Conservation (phyloP, 768 basidiomycete species). For the Terana coerulea region DNA sequence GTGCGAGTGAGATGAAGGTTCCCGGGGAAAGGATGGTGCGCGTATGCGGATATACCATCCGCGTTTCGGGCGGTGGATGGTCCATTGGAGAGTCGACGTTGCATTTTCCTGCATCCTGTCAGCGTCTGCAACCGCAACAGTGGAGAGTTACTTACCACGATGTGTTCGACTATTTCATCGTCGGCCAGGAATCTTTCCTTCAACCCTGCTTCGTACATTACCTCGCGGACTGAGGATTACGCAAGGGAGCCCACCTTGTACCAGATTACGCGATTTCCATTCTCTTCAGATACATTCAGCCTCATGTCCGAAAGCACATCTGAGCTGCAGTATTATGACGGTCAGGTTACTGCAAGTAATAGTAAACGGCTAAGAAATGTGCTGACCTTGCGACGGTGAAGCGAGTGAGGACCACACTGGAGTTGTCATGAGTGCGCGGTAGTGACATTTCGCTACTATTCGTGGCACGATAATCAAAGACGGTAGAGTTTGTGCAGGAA, state of each 20-base stretch:
- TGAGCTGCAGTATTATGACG: slow-evolving; percentile 58
- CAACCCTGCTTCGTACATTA: slow-evolving; percentile 9
- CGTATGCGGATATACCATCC: slow-evolving; percentile 85
- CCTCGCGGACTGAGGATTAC: background rate
- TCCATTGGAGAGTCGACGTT: slow-evolving; percentile 66
- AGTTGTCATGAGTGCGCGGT: no score
- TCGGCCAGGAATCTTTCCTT: slow-evolving; percentile 75
- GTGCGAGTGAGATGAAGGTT: slow-evolving; percentile 32
- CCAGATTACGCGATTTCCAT: slow-evolving; percentile 58
- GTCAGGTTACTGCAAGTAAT: no score
- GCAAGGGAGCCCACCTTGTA: slow-evolving; percentile 52
- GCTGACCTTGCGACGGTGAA: no score
- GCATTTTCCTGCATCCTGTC: slow-evolving; percentile 51
- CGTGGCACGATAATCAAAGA: no score
- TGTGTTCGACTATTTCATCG: slow-evolving; percentile 70
- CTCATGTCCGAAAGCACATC: slow-evolving; percentile 71
- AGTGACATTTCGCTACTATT: no score
- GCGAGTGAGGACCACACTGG: no score
- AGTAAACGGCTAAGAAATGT: no score
- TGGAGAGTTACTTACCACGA: slow-evolving; percentile 50
- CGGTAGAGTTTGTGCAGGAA: no score
- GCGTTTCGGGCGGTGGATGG: slow-evolving; percentile 71
- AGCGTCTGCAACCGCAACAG: background rate
- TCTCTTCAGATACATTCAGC: slow-evolving; percentile 59
- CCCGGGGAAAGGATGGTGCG: slow-evolving; percentile 64